phyloP scores from a whole-genome alignment of 768 basidiomycete genomes.

The Boletales sp. region DNA sequence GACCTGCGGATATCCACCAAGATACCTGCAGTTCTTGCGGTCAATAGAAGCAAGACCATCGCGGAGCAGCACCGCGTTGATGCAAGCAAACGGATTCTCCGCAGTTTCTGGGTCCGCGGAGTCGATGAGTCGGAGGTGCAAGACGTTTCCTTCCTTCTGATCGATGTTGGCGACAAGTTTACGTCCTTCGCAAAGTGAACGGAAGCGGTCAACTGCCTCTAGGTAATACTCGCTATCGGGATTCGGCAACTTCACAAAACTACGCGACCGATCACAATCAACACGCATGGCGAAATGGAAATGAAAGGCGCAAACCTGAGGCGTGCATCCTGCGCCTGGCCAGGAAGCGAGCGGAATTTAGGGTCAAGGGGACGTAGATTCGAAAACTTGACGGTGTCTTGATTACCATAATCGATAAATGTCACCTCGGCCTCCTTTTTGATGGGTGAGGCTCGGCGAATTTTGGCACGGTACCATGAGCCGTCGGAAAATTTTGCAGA shows the following conservation, averaged over 20 bases:
- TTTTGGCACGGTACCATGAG: slow-evolving; percentile 93
- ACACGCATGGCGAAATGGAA: background rate
- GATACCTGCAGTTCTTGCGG: slow-evolving; percentile 70
- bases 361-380: slow-evolving; percentile 85
- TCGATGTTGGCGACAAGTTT: slow-evolving; percentile 97
- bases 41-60: slow-evolving; percentile 87
- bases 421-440: slow-evolving; percentile 94
- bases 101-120: slow-evolving; percentile 68
- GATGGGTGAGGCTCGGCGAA: slow-evolving; percentile 77
- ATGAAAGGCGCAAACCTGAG: slow-evolving; percentile 53
- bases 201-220: slow-evolving; percentile 87
- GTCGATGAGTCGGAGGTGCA: slow-evolving; percentile 93
- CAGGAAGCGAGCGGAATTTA: slow-evolving; percentile 84
- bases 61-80: slow-evolving; percentile 86
- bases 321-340: slow-evolving; percentile 93
- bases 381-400: slow-evolving; percentile 81
- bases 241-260: slow-evolving; percentile 83
- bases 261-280: slow-evolving; percentile 29
- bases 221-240: slow-evolving; percentile 81
- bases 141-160: slow-evolving; percentile 67
- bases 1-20: slow-evolving; percentile 65
- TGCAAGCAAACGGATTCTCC: slow-evolving; percentile 66
- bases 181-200: slow-evolving; percentile 81
- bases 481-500: slow-evolving; percentile 94
- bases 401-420: slow-evolving; percentile 96